A percentile compares a stretch with the other conserved stretches of the same genome.
These are phyloP conservation scores for Pneumocystis canis DNA, from an alignment of 1,139 yeast species.

Conservation along the genomic window DNA sequence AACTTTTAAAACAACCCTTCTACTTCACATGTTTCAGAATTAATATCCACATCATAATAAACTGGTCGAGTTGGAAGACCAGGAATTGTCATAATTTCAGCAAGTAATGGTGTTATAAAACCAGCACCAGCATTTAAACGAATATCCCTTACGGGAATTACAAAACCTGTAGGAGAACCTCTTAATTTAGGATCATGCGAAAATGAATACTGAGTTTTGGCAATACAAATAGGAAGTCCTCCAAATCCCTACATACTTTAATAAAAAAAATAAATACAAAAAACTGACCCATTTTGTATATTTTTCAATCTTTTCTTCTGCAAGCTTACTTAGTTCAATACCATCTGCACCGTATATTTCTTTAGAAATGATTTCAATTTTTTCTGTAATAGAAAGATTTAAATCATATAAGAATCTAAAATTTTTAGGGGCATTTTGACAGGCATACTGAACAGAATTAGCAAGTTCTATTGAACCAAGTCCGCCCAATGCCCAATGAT, in stretches of 20 bases:
- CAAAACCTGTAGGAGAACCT: constrained; percentile 92
- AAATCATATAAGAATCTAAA: constrained; percentile 62
- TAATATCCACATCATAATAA: constrained; percentile 91
- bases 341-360: constrained; percentile 91
- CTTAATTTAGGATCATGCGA: constrained; percentile 87
- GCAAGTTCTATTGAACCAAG: constrained; percentile 83
- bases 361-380: constrained; percentile 67
- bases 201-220: constrained; percentile 92
- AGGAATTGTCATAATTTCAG: constrained; percentile 93
- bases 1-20: constrained; percentile 66
- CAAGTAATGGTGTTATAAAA: constrained; percentile 88
- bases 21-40: constrained; percentile 71
- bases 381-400: constrained; percentile 59
- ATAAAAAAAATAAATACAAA: background rate
- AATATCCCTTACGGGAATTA: constrained; percentile 86
- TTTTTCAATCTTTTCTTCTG: constrained; percentile 66
- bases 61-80: constrained; percentile 96
- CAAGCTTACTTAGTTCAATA: constrained; percentile 74
- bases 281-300: constrained; percentile 49
- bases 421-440: constrained; percentile 38
- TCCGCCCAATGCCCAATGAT: constrained; percentile 99
- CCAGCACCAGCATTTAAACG: constrained; percentile 96
- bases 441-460: constrained; percentile 64
- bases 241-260: constrained; percentile 46
- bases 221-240: constrained; percentile 86